These are phyloP conservation scores for Chaetothyriales sp. DNA, from an alignment of 2,329 filamentous ascomycete genomes.

Conservation along the genomic window DNA sequence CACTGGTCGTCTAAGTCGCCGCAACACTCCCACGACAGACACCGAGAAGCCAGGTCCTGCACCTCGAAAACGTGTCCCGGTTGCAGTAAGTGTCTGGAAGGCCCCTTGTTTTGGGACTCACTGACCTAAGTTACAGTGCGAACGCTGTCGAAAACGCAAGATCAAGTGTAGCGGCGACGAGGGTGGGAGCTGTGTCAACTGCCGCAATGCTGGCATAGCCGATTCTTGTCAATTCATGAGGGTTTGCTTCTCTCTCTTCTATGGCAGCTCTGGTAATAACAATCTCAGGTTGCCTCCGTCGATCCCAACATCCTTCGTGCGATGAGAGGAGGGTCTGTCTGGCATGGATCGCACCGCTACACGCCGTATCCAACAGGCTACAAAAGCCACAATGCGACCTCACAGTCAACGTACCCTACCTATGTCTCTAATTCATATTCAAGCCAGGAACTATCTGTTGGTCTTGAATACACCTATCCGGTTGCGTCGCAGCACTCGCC, in stretches of 20 bases:
- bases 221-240: conserved; percentile 60
- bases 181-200: conserved; percentile 70
- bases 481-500: too few relatives aligned
- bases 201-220: conserved; percentile 51
- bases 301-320: conserved; percentile 1
- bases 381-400: too few relatives aligned
- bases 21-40: conserved; percentile 14
- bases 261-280: neutral
- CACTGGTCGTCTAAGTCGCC: conserved; percentile 8
- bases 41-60: conserved; percentile 13
- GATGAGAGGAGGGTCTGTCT: too few relatives aligned
- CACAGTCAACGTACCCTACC: too few relatives aligned
- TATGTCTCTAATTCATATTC: too few relatives aligned
- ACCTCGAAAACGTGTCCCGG: conserved; percentile 20
- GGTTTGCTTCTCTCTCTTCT: conserved; percentile 31
- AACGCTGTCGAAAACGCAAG: conserved; percentile 79
- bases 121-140: conserved; percentile 45
- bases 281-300: conserved; percentile 6
- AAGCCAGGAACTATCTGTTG: too few relatives aligned
- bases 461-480: too few relatives aligned
- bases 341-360: conserved; percentile 7
- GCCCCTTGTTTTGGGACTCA: neutral
- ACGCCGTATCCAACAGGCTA: conserved; percentile 6
- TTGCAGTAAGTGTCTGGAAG: conserved; percentile 18
- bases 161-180: conserved; percentile 84